Conservation (phyloP, 768 basidiomycete genomes). For the Zangia roseola region DNA sequence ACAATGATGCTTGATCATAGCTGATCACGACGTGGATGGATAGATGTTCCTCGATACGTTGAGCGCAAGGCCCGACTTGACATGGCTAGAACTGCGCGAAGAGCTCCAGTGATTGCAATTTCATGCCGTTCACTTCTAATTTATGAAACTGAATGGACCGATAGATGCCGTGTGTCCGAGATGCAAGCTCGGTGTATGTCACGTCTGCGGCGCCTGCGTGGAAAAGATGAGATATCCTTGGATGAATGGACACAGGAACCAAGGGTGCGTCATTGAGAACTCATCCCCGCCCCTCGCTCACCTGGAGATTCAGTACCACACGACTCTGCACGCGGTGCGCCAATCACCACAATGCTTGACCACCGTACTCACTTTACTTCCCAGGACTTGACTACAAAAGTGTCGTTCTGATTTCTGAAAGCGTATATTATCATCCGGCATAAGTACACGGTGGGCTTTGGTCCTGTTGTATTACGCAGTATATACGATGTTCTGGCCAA, state of each 20-base stretch:
- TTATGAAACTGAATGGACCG: neutral
- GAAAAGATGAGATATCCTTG: no score
- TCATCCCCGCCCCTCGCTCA: neutral
- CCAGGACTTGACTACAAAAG: neutral
- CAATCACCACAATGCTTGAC: neutral
- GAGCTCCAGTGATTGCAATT: neutral
- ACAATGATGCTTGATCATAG: no score
- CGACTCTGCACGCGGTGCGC: slow-evolving; percentile 3
- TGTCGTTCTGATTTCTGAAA: neutral
- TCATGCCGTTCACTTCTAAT: no score
- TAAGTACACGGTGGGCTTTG: no score
- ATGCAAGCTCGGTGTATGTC: no score
- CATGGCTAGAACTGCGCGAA: slow-evolving; percentile 1
- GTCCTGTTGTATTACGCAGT: no score
- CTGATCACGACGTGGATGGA: neutral
- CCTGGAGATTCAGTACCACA: neutral
- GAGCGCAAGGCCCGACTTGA: neutral
- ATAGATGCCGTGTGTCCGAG: neutral
- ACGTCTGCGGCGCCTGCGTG: no score
- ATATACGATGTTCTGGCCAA: no score
- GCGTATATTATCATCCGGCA: no score
- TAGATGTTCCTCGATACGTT: neutral
- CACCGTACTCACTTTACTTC: neutral
- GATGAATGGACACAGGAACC: slow-evolving; percentile 3
- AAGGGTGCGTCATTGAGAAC: neutral